Percentiles rank a stretch among this genome's conserved stretches.
These are phyloP conservation scores for Phytophthora capsici DNA, from an alignment of 352 stramenopile species.

Conservation along the genomic window DNA sequence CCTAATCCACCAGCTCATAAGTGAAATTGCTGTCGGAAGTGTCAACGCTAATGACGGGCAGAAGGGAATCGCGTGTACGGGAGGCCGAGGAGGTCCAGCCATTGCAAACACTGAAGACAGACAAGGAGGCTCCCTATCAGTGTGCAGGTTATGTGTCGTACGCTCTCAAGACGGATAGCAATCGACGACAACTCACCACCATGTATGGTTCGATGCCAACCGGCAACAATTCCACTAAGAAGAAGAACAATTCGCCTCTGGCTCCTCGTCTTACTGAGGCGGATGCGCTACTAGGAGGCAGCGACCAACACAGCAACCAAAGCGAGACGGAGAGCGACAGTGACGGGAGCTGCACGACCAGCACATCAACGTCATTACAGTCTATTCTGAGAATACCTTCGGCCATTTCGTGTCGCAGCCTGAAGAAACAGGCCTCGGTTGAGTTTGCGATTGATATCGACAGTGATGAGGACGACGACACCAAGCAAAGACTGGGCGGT, in stretches of 20 bases:
- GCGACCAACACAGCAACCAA: constrained; percentile 46
- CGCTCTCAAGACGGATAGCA: constrained; percentile 31
- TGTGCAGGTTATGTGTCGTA: constrained; percentile 42
- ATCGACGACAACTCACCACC: constrained; percentile 24
- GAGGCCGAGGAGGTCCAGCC: constrained; percentile 40
- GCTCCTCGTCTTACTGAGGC: constrained; percentile 15
- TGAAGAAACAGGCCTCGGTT: constrained; percentile 73
- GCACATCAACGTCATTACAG: constrained; percentile 45
- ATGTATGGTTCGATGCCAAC: constrained; percentile 52
- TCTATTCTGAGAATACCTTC: constrained; percentile 74
- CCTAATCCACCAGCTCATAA: constrained; percentile 22
- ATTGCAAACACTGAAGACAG: constrained; percentile 17
- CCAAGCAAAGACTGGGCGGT: constrained; percentile 28
- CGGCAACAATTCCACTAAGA: constrained; percentile 4
- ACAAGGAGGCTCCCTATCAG: constrained; percentile 29
- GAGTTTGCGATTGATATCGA: constrained; percentile 71
- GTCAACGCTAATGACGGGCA: constrained; percentile 27
- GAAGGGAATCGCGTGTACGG: constrained; percentile 26
- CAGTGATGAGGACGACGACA: constrained; percentile 48
- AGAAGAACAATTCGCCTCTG: constrained; percentile 11
- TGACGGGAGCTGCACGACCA: constrained; percentile 59
- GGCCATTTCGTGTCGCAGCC: constrained; percentile 43
- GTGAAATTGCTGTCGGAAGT: constrained; percentile 23
- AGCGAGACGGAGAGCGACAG: constrained; percentile 87
- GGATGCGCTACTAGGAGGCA: constrained; percentile 26